phyloP scores from a whole-genome alignment of 2,329 filamentous ascomycete species.

The Botryosphaeria dothidea region DNA sequence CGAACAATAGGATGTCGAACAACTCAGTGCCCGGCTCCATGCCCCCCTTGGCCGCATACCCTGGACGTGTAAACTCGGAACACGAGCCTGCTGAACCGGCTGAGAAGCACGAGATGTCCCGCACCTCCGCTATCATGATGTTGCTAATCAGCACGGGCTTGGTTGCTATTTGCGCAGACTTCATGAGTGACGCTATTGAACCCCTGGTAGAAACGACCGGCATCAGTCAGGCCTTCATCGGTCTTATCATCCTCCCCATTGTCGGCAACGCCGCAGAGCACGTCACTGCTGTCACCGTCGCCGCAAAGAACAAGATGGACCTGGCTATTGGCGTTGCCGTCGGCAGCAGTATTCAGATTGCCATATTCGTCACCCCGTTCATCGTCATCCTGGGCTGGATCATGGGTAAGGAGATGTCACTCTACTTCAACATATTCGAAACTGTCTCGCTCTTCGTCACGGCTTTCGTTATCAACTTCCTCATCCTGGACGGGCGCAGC shows the following conservation, averaged over 20 bases:
- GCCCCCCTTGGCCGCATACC: background rate
- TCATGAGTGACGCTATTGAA: slow-evolving; percentile 73
- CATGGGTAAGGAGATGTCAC: slow-evolving; percentile 69
- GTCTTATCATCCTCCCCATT: slow-evolving; percentile 77
- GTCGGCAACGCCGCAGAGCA: slow-evolving; percentile 84
- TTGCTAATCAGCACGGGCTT: slow-evolving; percentile 56
- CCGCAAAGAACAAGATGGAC: slow-evolving; percentile 84
- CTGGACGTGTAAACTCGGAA: background rate
- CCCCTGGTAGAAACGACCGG: slow-evolving; percentile 61
- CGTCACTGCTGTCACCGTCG: slow-evolving; percentile 77
- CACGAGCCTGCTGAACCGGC: slow-evolving; percentile 26
- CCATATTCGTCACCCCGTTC: slow-evolving; percentile 75
- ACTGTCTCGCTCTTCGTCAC: slow-evolving; percentile 77
- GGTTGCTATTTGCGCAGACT: slow-evolving; percentile 67
- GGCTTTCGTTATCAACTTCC: slow-evolving; percentile 81
- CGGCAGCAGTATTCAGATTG: slow-evolving; percentile 76
- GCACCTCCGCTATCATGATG: slow-evolving; percentile 58
- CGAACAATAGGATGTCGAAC: slow-evolving; percentile 22
- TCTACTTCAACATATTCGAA: slow-evolving; percentile 64
- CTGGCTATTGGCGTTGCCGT: slow-evolving; percentile 78
- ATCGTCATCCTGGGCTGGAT: slow-evolving; percentile 79
- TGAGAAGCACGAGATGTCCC: slow-evolving; percentile 51
- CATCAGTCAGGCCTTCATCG: slow-evolving; percentile 73
- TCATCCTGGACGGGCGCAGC: slow-evolving; percentile 79
- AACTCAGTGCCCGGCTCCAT: background rate